phyloP scores from a whole-genome alignment of 106 monocot species.

The Apostasia shenzhenica region DNA sequence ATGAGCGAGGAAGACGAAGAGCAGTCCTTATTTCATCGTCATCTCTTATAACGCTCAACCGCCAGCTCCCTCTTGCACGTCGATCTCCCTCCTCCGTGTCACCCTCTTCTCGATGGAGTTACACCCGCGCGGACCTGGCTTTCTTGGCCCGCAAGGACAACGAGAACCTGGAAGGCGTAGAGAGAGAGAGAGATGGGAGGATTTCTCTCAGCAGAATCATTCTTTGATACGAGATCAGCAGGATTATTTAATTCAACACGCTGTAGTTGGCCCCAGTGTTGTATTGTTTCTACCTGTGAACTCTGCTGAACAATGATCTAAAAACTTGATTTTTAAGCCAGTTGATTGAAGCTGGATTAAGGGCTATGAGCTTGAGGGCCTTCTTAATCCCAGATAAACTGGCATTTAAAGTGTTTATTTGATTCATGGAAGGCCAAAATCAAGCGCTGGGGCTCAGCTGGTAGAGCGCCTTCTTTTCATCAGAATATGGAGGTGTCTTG shows the following conservation, averaged over 20 bases:
- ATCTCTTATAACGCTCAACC: background rate
- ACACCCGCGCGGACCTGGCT: background rate
- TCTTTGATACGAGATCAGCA: too few species aligned
- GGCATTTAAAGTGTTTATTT: background rate
- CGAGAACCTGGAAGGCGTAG: background rate
- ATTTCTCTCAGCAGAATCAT: too few species aligned
- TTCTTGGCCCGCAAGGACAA: background rate
- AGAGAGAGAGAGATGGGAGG: background rate
- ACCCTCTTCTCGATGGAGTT: background rate
- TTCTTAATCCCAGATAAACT: constrained; percentile 7
- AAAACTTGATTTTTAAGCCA: too few species aligned
- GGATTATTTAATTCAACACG: too few species aligned
- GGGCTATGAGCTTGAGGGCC: background rate
- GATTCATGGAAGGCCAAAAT: constrained; percentile 1
- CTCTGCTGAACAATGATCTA: too few species aligned
- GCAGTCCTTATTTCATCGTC: too few species aligned
- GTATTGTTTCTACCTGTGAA: too few species aligned
- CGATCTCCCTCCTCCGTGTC: background rate
- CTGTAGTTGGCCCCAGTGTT: too few species aligned
- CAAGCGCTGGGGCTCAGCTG: background rate
- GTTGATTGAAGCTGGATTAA: too few species aligned
- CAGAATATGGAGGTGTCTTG: background rate
- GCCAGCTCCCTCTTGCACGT: background rate
- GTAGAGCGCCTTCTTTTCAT: constrained; percentile 1
- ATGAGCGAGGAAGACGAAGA: too few species aligned